Evolutionary conservation across 225 moss, liverwort and hornwort genomes (phyloP).

Genomic region (Climacium dendroides): DNA sequence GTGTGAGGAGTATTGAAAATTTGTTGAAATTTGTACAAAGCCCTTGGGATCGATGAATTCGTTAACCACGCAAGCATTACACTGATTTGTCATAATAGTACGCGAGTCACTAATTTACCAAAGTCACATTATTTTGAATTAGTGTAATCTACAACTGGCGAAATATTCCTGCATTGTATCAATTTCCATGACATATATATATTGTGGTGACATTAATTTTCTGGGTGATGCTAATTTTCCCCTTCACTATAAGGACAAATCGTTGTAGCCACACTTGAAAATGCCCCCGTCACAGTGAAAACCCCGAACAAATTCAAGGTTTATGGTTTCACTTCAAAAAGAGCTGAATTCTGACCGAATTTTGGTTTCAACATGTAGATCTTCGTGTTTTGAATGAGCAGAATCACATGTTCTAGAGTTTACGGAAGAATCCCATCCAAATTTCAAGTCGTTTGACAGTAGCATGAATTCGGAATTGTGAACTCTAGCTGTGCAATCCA

Average conservation of each 20-base stretch:
- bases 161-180: not conserved
- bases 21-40: not conserved
- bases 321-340: not conserved
- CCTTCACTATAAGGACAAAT: not conserved
- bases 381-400: not conserved
- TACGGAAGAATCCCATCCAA: not conserved
- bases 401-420: too few species aligned
- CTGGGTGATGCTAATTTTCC: not conserved
- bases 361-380: not conserved
- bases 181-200: not conserved
- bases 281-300: not conserved
- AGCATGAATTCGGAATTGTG: not conserved
- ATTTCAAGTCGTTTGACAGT: not conserved
- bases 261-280: not conserved
- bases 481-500: not conserved
- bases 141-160: too few species aligned
- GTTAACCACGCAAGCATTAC: not conserved
- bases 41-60: not conserved
- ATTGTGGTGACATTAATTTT: not conserved
- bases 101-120: not conserved
- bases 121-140: not conserved
- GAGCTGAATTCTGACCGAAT: not conserved
- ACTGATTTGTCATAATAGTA: not conserved
- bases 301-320: not conserved
- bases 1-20: not conserved